A percentile compares a stretch with the other conserved stretches of the same genome.
phyloP scores from a whole-genome alignment of 306 rosid genomes.

The Ziziphus jujuba region DNA sequence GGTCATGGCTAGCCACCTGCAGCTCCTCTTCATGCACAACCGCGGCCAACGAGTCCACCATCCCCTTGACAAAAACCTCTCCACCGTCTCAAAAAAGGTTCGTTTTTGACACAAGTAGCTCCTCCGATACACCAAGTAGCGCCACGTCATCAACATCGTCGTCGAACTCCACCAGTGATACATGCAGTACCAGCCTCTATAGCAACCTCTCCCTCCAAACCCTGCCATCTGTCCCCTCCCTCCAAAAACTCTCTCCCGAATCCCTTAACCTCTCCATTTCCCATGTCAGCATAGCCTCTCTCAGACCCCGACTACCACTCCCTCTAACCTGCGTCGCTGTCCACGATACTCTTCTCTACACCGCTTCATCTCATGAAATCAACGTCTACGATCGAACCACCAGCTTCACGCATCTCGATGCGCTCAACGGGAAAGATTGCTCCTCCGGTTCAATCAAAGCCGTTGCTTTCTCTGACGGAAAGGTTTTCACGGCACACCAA shows the following conservation, averaged over 20 bases:
- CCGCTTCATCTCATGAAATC: slow-evolving; percentile 61
- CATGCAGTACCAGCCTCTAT: slow-evolving; percentile 36
- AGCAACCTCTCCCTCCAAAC: slow-evolving; percentile 67
- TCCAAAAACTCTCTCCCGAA: slow-evolving; percentile 57
- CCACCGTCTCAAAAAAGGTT: slow-evolving; percentile 6
- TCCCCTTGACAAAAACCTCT: not conserved
- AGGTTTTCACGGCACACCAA: slow-evolving; percentile 72
- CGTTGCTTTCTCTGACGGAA: slow-evolving; percentile 41
- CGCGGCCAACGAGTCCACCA: slow-evolving; percentile 22
- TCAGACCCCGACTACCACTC: slow-evolving; percentile 29
- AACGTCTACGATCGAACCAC: slow-evolving; percentile 60
- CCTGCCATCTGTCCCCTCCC: slow-evolving; percentile 77
- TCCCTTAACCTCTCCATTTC: slow-evolving; percentile 34
- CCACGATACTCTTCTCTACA: slow-evolving; percentile 54
- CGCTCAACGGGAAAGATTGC: slow-evolving; percentile 35
- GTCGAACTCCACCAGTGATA: slow-evolving; percentile 20
- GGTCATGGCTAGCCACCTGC: slow-evolving; percentile 35
- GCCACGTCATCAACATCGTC: slow-evolving; percentile 18
- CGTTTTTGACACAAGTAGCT: slow-evolving; percentile 30
- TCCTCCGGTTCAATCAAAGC: slow-evolving; percentile 77
- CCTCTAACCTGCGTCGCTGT: slow-evolving; percentile 70
- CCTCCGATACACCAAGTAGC: slow-evolving; percentile 27
- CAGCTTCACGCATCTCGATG: slow-evolving; percentile 21
- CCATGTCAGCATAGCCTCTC: slow-evolving; percentile 39
- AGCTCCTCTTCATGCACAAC: slow-evolving; percentile 18